Percentiles rank a stretch among this genome's conserved stretches.
Evolutionary conservation across 257 asterid species (phyloP).

Genomic region (Solanum etuberosum): DNA sequence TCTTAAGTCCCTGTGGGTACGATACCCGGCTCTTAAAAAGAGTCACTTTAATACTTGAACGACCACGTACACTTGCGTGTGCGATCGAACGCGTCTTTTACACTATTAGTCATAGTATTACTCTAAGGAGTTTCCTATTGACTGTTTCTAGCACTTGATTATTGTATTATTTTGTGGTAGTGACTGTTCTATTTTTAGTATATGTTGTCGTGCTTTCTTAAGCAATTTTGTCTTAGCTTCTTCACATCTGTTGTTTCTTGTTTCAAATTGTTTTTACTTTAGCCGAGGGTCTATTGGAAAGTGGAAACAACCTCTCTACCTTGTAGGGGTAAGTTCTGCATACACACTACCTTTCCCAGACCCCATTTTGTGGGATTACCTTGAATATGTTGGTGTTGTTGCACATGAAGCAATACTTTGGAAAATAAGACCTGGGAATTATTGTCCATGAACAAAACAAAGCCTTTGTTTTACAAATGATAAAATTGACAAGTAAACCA

Average conservation of each 20-base stretch:
- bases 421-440: neutral
- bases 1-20: no score
- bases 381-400: neutral
- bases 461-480: neutral
- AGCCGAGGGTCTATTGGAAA: neutral
- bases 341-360: rapidly evolving
- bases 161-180: neutral
- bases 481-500: neutral
- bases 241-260: neutral
- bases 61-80: no score
- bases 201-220: neutral
- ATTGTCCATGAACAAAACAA: neutral
- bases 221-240: neutral
- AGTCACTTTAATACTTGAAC: no score
- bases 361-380: no score
- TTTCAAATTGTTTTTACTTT: no score
- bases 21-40: no score
- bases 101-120: neutral
- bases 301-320: neutral
- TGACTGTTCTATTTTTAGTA: neutral
- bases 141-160: neutral
- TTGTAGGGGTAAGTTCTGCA: neutral
- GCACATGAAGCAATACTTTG: neutral
- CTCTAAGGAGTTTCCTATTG: neutral
- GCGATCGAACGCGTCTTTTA: no score